Base-by-base conservation (phyloP, 352 stramenopile genomes). In the Globisporangium radiosum region DNA sequence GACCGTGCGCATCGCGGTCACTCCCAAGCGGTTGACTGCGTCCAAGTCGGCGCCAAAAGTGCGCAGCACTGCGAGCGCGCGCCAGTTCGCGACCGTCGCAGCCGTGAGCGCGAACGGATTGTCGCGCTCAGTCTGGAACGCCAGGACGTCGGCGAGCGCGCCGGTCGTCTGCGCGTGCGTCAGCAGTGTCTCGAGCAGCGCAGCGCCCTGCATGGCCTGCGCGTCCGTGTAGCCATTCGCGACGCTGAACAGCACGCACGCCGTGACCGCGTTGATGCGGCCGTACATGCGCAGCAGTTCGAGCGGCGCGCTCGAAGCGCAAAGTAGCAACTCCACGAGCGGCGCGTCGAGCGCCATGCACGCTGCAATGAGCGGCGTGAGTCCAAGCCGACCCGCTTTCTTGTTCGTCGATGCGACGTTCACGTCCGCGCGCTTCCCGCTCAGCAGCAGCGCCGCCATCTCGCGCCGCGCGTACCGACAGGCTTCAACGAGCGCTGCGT, bases 41-140 rank as follows among this genome's bases (percentile, higher is more conserved):
- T 48, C 37, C 37, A 78, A 49, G 5, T 72, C 65, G 0, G 72
- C 70, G 15, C 70, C 70, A 33, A 68, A 71, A 10, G 56, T 36
- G 11, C 71, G 63, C 42, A 90, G 54, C 50, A 86, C 36, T 38
- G 65, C 40, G 33, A 90, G 54, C 3, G 66, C 76, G 19, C 67
- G 66, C 66, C 72, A 78, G 48, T 90, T 85, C 47, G 67, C 64
- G 3, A 87, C 56, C 37, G 65, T 68, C 0, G 76, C 73, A 0
- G 72, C 80, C 19, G 85, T 74, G 57, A 88, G 80, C 53, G 80
- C 45, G 7, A 90, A 19, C 0, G 55, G 59, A 40, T 87, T 85
- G 9, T 78, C 67, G 44, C 82, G 69, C 37, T 78, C 71, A 0
- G 69, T 75, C 48, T 85, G 72, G 9, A 67, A 71, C 3, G 54